Base-by-base conservation (phyloP, 305 asterid genomes). In the Fraxinus albicans region DNA sequence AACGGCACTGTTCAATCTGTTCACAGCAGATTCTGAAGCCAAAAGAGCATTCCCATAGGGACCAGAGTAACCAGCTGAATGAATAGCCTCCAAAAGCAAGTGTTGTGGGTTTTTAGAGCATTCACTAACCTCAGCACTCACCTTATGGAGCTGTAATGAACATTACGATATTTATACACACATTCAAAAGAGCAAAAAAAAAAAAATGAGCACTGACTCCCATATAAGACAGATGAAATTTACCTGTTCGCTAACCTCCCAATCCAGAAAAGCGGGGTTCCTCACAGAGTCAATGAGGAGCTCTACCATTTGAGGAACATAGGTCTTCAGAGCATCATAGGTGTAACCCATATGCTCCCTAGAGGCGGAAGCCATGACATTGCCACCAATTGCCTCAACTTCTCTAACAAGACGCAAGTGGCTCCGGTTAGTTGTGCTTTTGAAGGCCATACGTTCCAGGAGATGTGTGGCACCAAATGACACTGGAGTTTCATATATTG, bases 191-290 rank as follows among this genome's bases (percentile, higher is more conserved):
- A 79, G 35, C 42, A 75, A 85, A 72, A 38, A 58, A 27, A 78
- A 25, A 25, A 25, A 25, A 25, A 25, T 0, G 40, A 83, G 63
- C 35, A 55, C 42, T 25, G 23, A 84, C 27, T 31, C 75, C 77
- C 72, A 60, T 10, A 73, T 73, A 50, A 80, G 7, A 12, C 76
- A n/a, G 65, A 80, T 47, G 58, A 77, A 81, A 47, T 29, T 31
- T 84, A 96, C 99, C 98, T 96, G 99, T 70, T 96, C 99, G 38
- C 84, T 88, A 82, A 95, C 97, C 91, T 96, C 99, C 98, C 98
- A 96, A 72, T 96, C 99, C 87, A 96, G 87, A 83, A 95, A 96
- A 1, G 93, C 97, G 19, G 97, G 98, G 86, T 96, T 96, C 86
- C 97, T 93, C 83, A 93, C 98, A 79, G 81, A 83, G 87, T 96